These are phyloP conservation scores for Cryptomeria japonica DNA, from an alignment of 75 land plant species.

Conservation along the genomic window DNA sequence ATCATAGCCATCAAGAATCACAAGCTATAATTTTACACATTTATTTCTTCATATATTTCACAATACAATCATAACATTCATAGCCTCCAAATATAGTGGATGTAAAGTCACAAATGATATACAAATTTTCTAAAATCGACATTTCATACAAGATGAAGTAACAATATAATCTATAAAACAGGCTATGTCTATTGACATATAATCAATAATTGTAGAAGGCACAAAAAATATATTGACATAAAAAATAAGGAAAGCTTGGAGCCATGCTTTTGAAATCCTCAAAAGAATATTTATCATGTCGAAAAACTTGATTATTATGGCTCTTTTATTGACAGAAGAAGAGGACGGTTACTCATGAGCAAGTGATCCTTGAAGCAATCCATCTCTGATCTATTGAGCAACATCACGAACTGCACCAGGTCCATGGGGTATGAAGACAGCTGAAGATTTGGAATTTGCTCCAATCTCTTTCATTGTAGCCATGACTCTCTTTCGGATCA, in stretches of 20 bases:
- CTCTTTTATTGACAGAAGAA: too few relatives aligned
- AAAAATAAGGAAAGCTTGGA: background rate
- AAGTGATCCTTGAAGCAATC: slow-evolving; percentile 25
- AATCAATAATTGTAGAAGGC: background rate
- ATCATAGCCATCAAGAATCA: too few relatives aligned
- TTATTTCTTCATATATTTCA: too few relatives aligned
- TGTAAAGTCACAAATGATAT: too few relatives aligned
- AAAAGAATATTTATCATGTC: background rate
- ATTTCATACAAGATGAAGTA: background rate
- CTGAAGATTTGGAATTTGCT: slow-evolving; percentile 22
- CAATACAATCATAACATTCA: too few relatives aligned
- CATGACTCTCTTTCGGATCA: too few relatives aligned
- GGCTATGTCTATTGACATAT: background rate
- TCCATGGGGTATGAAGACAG: slow-evolving; percentile 35
- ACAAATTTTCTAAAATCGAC: background rate
- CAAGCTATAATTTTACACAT: too few relatives aligned
- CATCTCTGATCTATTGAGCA: slow-evolving; percentile 29
- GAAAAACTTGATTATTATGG: background rate
- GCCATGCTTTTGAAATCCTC: background rate
- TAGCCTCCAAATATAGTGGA: too few relatives aligned
- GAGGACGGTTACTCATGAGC: background rate
- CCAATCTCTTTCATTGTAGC: slow-evolving; percentile 52
- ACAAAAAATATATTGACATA: background rate
- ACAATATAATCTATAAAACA: background rate
- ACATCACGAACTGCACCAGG: slow-evolving; percentile 36